Evolutionary conservation across 129 eudicot genomes (phyloP).

Genomic region (Dittrichia graveolens): DNA sequence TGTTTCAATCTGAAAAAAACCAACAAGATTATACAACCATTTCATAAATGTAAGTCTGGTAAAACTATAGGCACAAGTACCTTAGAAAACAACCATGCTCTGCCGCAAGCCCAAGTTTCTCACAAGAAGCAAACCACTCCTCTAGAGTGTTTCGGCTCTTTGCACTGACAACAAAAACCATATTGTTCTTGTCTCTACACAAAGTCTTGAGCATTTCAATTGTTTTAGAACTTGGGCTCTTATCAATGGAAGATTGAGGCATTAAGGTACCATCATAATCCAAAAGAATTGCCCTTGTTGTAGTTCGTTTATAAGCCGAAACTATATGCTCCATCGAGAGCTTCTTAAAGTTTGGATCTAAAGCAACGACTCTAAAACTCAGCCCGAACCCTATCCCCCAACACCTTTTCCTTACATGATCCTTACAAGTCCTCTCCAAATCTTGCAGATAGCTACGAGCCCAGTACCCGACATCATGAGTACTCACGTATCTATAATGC

Average conservation of each 20-base stretch:
- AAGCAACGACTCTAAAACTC: slow-evolving; percentile 73
- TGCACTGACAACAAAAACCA: slow-evolving; percentile 59
- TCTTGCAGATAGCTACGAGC: slow-evolving; percentile 75
- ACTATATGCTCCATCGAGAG: slow-evolving; percentile 57
- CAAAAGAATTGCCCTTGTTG: slow-evolving; percentile 49
- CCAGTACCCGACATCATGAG: slow-evolving; percentile 83
- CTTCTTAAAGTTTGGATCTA: slow-evolving; percentile 63
- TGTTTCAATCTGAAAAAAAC: slow-evolving; percentile 40
- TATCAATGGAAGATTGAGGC: slow-evolving; percentile 60
- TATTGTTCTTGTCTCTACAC: slow-evolving; percentile 51
- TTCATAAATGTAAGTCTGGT: not conserved
- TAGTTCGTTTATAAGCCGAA: slow-evolving; percentile 48
- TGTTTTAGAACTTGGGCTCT: slow-evolving; percentile 60
- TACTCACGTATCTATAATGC: slow-evolving; percentile 74
- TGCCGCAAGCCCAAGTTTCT: slow-evolving; percentile 59
- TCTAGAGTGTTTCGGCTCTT: slow-evolving; percentile 37
- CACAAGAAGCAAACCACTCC: slow-evolving; percentile 65
- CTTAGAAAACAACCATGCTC: slow-evolving; percentile 60
- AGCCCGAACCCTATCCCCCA: slow-evolving; percentile 90
- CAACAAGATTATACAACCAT: slow-evolving; percentile 1
- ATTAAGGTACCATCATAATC: slow-evolving; percentile 67
- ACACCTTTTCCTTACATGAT: slow-evolving; percentile 63
- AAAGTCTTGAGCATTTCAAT: slow-evolving; percentile 46
- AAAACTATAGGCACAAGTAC: slow-evolving; percentile 29
- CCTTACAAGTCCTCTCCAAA: slow-evolving; percentile 70